Evolutionary conservation across 2,329 filamentous ascomycete genomes (phyloP), one percentile per base, ranked within the genome.

Genomic region (Cladobotryum protrusum): DNA sequence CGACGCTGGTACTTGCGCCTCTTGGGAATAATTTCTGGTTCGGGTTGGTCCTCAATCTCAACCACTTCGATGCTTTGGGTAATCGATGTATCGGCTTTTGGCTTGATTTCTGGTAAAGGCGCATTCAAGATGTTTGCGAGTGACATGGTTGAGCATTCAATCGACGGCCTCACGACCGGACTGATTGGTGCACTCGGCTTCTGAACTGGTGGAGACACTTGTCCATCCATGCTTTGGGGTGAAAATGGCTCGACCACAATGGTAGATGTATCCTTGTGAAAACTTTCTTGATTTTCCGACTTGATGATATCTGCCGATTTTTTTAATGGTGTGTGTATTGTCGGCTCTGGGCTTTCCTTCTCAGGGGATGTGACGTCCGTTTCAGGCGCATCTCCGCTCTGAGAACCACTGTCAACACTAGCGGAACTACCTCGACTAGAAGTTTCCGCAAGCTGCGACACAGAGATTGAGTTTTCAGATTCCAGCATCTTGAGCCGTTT

Each of bases 361-460:
- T 76, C 75, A 0, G 77, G 76, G 1, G 76, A 73, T 0, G 77
- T 80, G 3, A 67, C 69, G 44, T 79, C 76, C 3, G 69, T 71
- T 41, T 70, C 67, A 0, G 59, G 49, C 9, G 59, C 59, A 17
- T 63, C 63, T 5, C 56, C 63, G 13, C 57, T 62, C 1, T 59
- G 63, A 6, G 60, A 58, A 17, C 53, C 56, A 45, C 59, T 62
- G 4, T 50, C 42, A 14, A 32, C 56, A 36, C 62, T 64, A 4
- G 59, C 54, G 4, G 72, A 77, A 51, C 67, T 72, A 15, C 59
- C 67, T 32, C 69, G 65, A 0, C 72, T 73, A 13, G 66, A 61
- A 2, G 59, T 60, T 1, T 60, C 54, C 1, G 59, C 62, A 3
- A 58, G 44, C 17, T n/a, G 3, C 11, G 45, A 34, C 8, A 33